Conservation (phyloP, 129 eudicot species). For the Helianthus tuberosus region DNA sequence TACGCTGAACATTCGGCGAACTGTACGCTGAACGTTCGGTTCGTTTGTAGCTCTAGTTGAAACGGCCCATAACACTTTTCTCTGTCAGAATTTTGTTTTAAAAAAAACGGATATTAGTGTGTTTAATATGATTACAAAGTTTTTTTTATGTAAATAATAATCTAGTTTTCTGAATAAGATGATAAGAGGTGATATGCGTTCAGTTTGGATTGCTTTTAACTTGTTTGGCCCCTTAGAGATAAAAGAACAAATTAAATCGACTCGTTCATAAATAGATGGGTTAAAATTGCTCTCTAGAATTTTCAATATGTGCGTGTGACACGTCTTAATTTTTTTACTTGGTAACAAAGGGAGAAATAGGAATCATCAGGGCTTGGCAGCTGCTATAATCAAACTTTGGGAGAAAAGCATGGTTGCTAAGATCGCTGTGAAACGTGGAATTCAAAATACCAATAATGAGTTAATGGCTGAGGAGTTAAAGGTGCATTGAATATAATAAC, state of each 20-base stretch:
- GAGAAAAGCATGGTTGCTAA: slow-evolving; percentile 91
- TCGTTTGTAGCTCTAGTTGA: background rate
- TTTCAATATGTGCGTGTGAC: slow-evolving; percentile 12
- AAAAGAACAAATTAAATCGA: background rate
- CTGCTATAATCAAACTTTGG: slow-evolving; percentile 87
- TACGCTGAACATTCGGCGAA: no score
- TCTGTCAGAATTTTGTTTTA: background rate
- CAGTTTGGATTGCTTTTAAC: background rate
- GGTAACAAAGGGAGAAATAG: slow-evolving; percentile 79
- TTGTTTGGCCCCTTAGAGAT: background rate
- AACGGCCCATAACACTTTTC: background rate
- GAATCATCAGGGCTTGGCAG: slow-evolving; percentile 95
- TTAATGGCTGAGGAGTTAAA: slow-evolving; percentile 94
- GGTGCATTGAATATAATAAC: slow-evolving; percentile 42
- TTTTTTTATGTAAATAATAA: background rate
- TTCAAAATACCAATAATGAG: slow-evolving; percentile 94
- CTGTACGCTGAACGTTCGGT: no score
- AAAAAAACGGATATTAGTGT: background rate
- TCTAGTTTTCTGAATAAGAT: background rate
- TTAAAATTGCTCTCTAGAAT: slow-evolving; percentile 2
- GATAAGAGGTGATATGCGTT: slow-evolving; percentile 1
- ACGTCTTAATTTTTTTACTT: slow-evolving; percentile 22
- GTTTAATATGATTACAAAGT: background rate
- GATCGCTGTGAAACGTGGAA: slow-evolving; percentile 98
- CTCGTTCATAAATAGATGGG: background rate